Conservation (phyloP, 176 grass and related monocot species). For the Oryza officinalis region DNA sequence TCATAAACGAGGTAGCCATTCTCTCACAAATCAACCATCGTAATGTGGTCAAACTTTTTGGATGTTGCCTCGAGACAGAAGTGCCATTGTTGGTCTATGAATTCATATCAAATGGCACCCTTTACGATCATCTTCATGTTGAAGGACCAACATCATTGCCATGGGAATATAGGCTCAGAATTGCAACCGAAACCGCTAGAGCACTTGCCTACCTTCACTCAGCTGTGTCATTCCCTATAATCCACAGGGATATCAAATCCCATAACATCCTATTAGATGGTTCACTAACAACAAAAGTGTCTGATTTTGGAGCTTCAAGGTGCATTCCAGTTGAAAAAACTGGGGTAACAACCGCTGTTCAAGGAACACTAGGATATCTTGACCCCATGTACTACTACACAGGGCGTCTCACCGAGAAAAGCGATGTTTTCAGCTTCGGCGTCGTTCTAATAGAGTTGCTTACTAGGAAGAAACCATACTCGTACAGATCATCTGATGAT, state of each 20-base stretch:
- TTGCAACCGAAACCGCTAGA: background rate
- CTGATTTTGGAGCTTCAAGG: slow-evolving; percentile 64
- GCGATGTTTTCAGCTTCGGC: slow-evolving; percentile 53
- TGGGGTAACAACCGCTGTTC: slow-evolving; percentile 40
- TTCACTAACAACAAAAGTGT: slow-evolving; percentile 40
- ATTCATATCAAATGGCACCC: slow-evolving; percentile 60
- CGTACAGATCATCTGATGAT: slow-evolving; percentile 13
- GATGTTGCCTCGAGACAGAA: slow-evolving; percentile 63
- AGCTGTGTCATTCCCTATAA: background rate
- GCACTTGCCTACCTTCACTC: slow-evolving; percentile 31
- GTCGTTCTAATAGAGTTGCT: slow-evolving; percentile 60
- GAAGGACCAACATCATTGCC: background rate
- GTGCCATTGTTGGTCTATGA: slow-evolving; percentile 53
- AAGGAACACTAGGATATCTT: slow-evolving; percentile 60
- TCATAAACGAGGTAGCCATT: slow-evolving; percentile 62
- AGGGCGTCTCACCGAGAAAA: slow-evolving; percentile 47
- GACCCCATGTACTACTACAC: slow-evolving; percentile 60
- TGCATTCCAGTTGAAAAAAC: slow-evolving; percentile 51
- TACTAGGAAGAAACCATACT: slow-evolving; percentile 40
- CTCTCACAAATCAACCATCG: slow-evolving; percentile 59
- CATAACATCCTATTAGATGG: slow-evolving; percentile 26
- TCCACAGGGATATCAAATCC: slow-evolving; percentile 42
- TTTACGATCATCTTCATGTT: slow-evolving; percentile 48
- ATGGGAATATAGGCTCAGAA: slow-evolving; percentile 16
- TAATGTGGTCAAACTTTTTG: slow-evolving; percentile 57